Evolutionary conservation across 2,329 filamentous ascomycete species (phyloP).

Genomic region (Colletotrichum noveboracense): DNA sequence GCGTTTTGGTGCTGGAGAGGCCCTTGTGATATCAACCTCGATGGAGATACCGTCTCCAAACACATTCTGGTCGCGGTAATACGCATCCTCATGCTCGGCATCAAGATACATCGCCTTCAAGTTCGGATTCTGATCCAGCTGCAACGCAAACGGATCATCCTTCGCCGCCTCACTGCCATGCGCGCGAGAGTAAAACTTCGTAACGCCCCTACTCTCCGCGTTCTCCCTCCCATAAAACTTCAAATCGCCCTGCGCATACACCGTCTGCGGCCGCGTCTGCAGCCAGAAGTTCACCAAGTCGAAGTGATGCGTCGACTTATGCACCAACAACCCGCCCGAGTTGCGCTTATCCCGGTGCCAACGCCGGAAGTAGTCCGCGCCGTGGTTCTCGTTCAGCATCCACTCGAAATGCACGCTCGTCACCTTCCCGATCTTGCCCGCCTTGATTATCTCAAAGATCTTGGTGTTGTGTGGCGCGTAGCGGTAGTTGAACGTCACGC

Average conservation of each 20-base stretch:
- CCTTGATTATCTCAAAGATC: conserved; percentile 46
- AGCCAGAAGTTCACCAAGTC: conserved; percentile 59
- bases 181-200: conserved; percentile 54
- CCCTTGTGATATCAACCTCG: conserved; percentile 34
- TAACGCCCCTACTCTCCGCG: conserved; percentile 50
- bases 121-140: conserved; percentile 56
- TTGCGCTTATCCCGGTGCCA: conserved; percentile 56
- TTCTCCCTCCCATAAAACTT: conserved; percentile 57
- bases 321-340: conserved; percentile 51
- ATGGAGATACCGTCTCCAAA: conserved; percentile 69
- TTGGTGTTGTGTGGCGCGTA: conserved; percentile 59
- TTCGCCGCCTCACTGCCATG: conserved; percentile 55
- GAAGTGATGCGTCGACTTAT: conserved; percentile 58
- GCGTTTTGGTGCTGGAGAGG: fast-evolving
- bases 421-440: conserved; percentile 49
- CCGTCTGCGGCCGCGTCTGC: conserved; percentile 43
- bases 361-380: conserved; percentile 54
- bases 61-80: conserved; percentile 66
- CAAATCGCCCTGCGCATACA: conserved; percentile 51
- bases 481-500: conserved; percentile 57
- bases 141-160: conserved; percentile 63
- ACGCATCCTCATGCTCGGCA: conserved; percentile 67
- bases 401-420: conserved; percentile 55
- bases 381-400: conserved; percentile 54
- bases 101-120: conserved; percentile 65